Evolutionary conservation across 2,329 filamentous ascomycete genomes (phyloP).

Genomic region (Aspergillus fischeri): DNA sequence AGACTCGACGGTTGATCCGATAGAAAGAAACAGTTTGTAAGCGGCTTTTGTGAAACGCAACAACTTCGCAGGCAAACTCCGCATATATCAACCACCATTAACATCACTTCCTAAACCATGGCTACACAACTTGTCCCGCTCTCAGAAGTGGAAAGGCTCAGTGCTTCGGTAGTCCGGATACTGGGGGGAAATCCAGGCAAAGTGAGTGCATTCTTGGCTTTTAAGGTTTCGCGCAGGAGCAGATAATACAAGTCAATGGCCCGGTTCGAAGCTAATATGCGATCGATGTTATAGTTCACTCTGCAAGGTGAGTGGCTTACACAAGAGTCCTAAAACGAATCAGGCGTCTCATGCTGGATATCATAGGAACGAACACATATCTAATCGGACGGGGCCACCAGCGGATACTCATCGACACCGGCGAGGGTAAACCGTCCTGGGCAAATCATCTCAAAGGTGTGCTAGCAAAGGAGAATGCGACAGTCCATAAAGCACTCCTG

Average conservation of each 20-base stretch:
- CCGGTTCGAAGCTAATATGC: not conserved
- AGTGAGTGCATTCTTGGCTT: constrained; percentile 35
- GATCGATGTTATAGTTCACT: constrained; percentile 44
- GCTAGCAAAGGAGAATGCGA: constrained; percentile 64
- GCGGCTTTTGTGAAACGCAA: not conserved
- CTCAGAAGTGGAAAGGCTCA: constrained; percentile 72
- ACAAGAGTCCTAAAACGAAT: not conserved
- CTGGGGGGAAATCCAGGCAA: constrained; percentile 89
- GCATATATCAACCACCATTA: not conserved
- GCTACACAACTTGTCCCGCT: constrained; percentile 60
- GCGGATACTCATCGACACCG: constrained; percentile 85
- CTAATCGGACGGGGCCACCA: constrained; percentile 70
- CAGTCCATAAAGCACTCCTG: constrained; percentile 66
- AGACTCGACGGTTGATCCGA: not conserved
- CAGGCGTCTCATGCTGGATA: not conserved
- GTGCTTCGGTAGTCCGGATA: constrained; percentile 73
- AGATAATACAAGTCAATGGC: not conserved
- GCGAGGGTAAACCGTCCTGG: constrained; percentile 76
- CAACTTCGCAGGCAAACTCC: not conserved
- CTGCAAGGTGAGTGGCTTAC: constrained; percentile 49
- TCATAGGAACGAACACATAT: constrained; percentile 83
- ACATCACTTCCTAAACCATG: constrained; percentile 42
- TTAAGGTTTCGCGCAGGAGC: not conserved
- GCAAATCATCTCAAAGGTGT: constrained; percentile 59
- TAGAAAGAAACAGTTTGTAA: not conserved